Percentiles rank a stretch among this genome's conserved stretches.
These are phyloP conservation scores for Ambispora gerdemannii DNA, from an alignment of 192 early-diverging fungal species.

Conservation along the genomic window DNA sequence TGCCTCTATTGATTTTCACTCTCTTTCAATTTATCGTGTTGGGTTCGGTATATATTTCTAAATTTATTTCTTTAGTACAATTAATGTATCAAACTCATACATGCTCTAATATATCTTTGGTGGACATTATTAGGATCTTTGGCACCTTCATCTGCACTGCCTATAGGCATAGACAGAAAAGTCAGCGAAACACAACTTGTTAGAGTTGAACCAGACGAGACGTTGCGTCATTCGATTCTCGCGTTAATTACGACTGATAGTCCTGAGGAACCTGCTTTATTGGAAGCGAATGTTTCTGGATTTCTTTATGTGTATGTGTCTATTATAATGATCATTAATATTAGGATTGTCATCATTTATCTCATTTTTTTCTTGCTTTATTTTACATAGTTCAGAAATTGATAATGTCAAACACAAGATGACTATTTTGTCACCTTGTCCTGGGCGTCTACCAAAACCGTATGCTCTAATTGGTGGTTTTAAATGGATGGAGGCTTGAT, in stretches of 20 bases:
- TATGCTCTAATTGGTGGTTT: slow-evolving; percentile 79
- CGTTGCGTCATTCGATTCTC: slow-evolving; percentile 81
- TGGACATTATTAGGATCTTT: slow-evolving; percentile 46
- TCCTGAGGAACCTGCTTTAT: slow-evolving; percentile 46
- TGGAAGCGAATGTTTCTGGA: slow-evolving; percentile 66
- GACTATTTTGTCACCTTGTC: slow-evolving; percentile 82
- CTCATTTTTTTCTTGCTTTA: too few species aligned
- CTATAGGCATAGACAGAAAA: slow-evolving; percentile 80
- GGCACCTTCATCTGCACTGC: slow-evolving; percentile 88
- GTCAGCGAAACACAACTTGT: slow-evolving; percentile 77
- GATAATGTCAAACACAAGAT: slow-evolving; percentile 79
- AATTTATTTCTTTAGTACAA: neutral
- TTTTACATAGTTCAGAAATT: slow-evolving; percentile 76
- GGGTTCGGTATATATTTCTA: slow-evolving; percentile 54
- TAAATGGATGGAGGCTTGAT: slow-evolving; percentile 83
- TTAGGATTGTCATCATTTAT: too few species aligned
- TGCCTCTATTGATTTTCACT: slow-evolving; percentile 72
- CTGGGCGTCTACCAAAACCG: slow-evolving; percentile 80
- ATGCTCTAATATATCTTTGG: neutral
- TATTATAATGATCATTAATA: too few species aligned
- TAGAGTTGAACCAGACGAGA: slow-evolving; percentile 74
- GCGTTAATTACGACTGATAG: slow-evolving; percentile 71
- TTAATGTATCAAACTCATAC: neutral
- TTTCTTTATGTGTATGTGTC: slow-evolving; percentile 81
- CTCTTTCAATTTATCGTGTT: slow-evolving; percentile 73